Evolutionary conservation across 163 green algal species (phyloP).

Genomic region (Volvox carteri): DNA sequence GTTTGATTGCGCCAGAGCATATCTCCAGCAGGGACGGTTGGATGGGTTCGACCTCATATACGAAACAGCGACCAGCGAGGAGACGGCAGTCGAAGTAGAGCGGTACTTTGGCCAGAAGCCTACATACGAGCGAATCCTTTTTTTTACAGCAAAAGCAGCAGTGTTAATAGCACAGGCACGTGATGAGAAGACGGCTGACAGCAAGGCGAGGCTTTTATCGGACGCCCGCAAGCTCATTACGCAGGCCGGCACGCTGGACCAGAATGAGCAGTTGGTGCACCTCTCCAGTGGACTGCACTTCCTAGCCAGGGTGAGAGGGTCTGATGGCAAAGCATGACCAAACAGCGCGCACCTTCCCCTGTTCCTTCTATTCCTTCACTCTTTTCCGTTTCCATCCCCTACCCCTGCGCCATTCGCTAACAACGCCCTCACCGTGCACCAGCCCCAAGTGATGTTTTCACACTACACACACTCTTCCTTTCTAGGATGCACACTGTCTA

Average conservation of each 20-base stretch:
- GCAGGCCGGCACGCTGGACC: slow-evolving; percentile 65
- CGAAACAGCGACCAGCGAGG: slow-evolving; percentile 65
- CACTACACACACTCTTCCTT: too few species aligned
- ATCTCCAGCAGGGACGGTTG: slow-evolving; percentile 69
- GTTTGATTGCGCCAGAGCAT: slow-evolving; percentile 83
- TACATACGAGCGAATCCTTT: slow-evolving; percentile 80
- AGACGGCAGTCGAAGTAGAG: slow-evolving; percentile 71
- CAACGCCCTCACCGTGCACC: too few species aligned
- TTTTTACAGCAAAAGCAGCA: slow-evolving; percentile 79
- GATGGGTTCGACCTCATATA: slow-evolving; percentile 72
- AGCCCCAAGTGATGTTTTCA: too few species aligned
- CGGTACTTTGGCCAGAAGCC: slow-evolving; percentile 71
- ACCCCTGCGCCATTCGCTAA: too few species aligned
- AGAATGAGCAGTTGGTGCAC: slow-evolving; percentile 83
- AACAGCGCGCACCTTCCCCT: neutral
- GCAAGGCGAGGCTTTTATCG: slow-evolving; percentile 60
- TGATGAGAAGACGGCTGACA: slow-evolving; percentile 56
- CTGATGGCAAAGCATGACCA: neutral
- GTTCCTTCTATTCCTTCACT: too few species aligned
- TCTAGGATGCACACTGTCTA: too few species aligned
- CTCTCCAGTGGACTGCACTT: slow-evolving; percentile 78
- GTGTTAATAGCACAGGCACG: slow-evolving; percentile 68
- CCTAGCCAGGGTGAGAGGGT: slow-evolving; percentile 70
- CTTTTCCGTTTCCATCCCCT: too few species aligned
- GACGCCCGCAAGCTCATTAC: slow-evolving; percentile 63